Evolutionary conservation across 257 asterid species (phyloP).

Genomic region (Nicotiana undulata): DNA sequence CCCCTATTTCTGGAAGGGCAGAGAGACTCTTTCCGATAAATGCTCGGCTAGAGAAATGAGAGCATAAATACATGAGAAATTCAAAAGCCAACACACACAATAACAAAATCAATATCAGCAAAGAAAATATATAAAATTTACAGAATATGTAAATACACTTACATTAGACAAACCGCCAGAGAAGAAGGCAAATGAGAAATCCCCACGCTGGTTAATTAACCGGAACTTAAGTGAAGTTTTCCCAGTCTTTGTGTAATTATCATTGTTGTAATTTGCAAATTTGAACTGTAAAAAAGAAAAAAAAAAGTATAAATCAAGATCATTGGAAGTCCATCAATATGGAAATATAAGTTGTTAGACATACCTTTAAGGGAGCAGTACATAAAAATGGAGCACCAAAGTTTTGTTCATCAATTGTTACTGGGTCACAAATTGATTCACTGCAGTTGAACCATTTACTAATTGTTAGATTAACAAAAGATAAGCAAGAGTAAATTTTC

Average conservation of each 20-base stretch:
- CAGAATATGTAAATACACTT: background rate
- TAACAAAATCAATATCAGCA: too few species aligned
- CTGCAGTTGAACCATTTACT: constrained; percentile 1
- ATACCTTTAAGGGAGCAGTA: constrained; percentile 48
- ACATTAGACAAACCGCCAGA: constrained; percentile 63
- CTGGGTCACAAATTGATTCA: constrained; percentile 31
- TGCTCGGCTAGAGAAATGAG: too few species aligned
- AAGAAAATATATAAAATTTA: background rate
- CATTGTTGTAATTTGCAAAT: constrained; percentile 39
- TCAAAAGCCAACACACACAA: too few species aligned
- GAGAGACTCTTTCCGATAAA: too few species aligned
- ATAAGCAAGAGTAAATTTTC: background rate
- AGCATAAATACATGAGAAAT: too few species aligned
- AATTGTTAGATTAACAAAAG: background rate
- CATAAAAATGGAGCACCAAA: constrained; percentile 34
- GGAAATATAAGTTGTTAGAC: background rate
- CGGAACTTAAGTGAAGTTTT: constrained; percentile 31
- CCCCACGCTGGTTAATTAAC: constrained; percentile 53
- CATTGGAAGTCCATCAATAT: too few species aligned
- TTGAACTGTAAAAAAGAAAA: constrained; percentile 27
- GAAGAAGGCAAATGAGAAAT: constrained; percentile 69
- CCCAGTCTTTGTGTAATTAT: constrained; percentile 24
- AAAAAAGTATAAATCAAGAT: background rate
- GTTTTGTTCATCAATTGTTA: background rate
- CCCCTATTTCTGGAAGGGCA: too few species aligned